Base-by-base conservation (phyloP, 306 rosid genomes). In the Adenanthera pavonina region DNA sequence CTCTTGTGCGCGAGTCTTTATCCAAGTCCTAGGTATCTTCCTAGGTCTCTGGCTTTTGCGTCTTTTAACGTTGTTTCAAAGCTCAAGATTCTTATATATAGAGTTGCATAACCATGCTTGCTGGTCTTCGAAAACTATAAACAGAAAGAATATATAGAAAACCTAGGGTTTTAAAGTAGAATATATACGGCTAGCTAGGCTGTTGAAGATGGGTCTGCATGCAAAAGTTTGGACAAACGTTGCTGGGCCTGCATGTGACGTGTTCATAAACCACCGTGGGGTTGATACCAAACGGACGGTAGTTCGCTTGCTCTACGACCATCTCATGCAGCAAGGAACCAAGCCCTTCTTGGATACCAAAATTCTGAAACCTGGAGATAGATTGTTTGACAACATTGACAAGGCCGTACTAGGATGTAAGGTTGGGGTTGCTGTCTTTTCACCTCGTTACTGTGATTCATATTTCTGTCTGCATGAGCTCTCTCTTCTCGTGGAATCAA, bases 341-440 rank as follows among this genome's bases (percentile, higher is more conserved):
- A 75, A 38, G 15, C 78, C 92, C 0, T 87, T 90, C 46, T 76
- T 90, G 67, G 94, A 90, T 49, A 78, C 86, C 79, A 76, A 76
- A 78, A 90, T 56, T 80, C 80, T 90, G 91, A 89, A 84, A 70
- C 91, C 94, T 0, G 94, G 94, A 8, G 94, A 90, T 71, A 83
- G 70, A 38, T 38, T 90, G 75, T 89, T 85, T 2, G 82, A 86
- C 6, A 75, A 85, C 36, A 90, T 90, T 35, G 82, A 90, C 20
- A 49, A 48, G 2, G 89, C 86, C 2, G 82, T 90, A 49, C 65
- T 47, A 12, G 60, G 68, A 35, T 87, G 88, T 43, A 80, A 85
- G 80, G 44, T 90, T 0, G 94, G 92, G 1, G 77, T 90, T 8
- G 91, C 92, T 1, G 91, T 90, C 44, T 88, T 90, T 46, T 90